Evolutionary conservation across 2,329 filamentous ascomycete genomes (phyloP), one percentile per base, ranked within the genome.

Genomic region (Colletotrichum plurivorum): DNA sequence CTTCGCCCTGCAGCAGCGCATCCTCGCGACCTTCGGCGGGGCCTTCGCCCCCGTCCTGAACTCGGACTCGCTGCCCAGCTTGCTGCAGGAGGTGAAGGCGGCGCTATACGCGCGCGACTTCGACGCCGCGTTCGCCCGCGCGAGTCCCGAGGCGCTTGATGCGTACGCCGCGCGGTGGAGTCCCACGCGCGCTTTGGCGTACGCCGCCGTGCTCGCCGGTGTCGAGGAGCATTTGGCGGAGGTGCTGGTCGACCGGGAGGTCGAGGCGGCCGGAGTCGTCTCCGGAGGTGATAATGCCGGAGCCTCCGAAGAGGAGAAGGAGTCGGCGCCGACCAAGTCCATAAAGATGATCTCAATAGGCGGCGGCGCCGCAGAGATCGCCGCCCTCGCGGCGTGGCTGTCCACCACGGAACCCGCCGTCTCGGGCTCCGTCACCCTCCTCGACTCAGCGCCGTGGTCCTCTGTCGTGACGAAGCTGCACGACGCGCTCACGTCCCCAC

Each of bases 101-200:
- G 93, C 95, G 72, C 85, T 99, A 9, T 98, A 92, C 78, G 90
- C 93, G 67, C 89, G 96, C 39, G 93, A 98, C 78, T 98, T 98
- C 80, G 85, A 86, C 13, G 82, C 84, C 16, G 95, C 95, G 0
- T 99, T 98, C 81, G 90, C 90, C 0, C 85, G 85, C 53, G 70
- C 70, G 18, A 22, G 51, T 6, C 60, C 63, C 2, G 85, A 89
- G 63, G 89, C 92, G 52, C 86, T 98, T 18, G 89, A 92, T 70
- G 93, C 92, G 10, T 99, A 99, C 83, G 94, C 94, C 9, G 89
- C 94, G 62, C 85, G 96, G 74, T 99, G 95, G 95, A 97, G 94
- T 79, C 93, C 95, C 2, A 92, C 93, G 60, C 87, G 96, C 61
- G 93, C 94, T 0, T 82, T 98, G 60, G 94, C 92, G 71, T 98